Percentiles rank a stretch among this genome's conserved stretches.
phyloP scores from a whole-genome alignment of 331 rosid species.

The Quercus lobata region DNA sequence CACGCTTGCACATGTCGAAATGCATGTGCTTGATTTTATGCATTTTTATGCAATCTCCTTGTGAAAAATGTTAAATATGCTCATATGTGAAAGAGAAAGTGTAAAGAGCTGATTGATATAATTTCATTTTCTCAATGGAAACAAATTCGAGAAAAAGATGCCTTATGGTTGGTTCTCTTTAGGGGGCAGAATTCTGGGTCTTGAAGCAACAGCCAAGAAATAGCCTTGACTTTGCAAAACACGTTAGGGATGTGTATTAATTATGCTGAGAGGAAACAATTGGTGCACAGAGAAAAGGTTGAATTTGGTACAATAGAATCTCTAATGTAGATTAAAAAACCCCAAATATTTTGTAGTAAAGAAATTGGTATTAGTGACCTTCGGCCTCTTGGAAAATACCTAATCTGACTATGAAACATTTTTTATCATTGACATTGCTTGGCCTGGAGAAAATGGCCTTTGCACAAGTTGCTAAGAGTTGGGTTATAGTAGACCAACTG shows the following conservation, averaged over 20 bases:
- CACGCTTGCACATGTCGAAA: background rate
- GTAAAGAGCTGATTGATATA: background rate
- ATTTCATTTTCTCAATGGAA: background rate
- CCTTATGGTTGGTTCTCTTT: background rate
- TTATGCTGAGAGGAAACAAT: background rate
- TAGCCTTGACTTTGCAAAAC: background rate
- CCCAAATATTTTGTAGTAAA: background rate
- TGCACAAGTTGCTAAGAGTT: background rate
- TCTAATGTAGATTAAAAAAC: background rate
- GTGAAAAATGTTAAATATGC: background rate
- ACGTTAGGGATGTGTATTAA: background rate
- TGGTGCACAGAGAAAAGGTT: background rate
- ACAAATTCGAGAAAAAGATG: background rate
- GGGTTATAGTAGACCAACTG: background rate
- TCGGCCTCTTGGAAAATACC: background rate
- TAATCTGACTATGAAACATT: background rate
- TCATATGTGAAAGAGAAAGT: background rate
- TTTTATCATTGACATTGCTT: background rate
- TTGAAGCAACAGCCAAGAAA: background rate
- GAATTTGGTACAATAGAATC: background rate
- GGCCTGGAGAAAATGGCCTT: background rate
- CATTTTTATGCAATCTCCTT: background rate
- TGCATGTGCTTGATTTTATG: background rate
- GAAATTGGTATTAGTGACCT: background rate
- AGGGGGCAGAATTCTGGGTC: background rate